A percentile compares a stretch with the other conserved stretches of the same genome.
These are phyloP conservation scores for Litchi chinensis DNA, from an alignment of 345 rosid species.

Conservation along the genomic window DNA sequence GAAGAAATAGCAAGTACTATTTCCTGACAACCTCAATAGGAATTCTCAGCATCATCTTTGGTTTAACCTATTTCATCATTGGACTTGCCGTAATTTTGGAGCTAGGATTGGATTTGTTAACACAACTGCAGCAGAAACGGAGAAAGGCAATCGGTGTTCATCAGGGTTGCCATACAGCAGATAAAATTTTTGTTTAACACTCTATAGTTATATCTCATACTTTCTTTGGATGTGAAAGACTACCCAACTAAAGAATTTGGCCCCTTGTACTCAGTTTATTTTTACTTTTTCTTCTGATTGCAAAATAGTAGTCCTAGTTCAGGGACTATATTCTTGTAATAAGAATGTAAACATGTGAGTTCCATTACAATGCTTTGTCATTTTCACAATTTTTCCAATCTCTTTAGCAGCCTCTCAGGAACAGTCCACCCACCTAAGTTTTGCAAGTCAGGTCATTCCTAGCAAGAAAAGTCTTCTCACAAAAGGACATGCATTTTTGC, in stretches of 20 bases:
- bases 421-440: neutral
- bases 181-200: slow-evolving; percentile 3
- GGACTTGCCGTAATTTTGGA: slow-evolving; percentile 33
- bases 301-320: neutral
- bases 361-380: neutral
- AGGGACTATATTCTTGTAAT: neutral
- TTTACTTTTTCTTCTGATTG: neutral
- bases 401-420: neutral
- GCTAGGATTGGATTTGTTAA: slow-evolving; percentile 25
- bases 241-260: neutral
- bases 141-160: neutral
- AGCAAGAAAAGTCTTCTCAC: neutral
- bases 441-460: neutral
- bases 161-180: slow-evolving; percentile 8
- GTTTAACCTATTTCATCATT: slow-evolving; percentile 34
- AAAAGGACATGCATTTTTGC: neutral
- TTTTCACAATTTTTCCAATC: neutral
- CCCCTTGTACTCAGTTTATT: neutral
- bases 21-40: slow-evolving; percentile 34
- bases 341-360: neutral
- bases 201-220: neutral
- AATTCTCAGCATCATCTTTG: slow-evolving; percentile 29
- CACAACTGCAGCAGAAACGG: slow-evolving; percentile 15
- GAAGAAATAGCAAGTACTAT: slow-evolving; percentile 25
- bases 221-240: neutral